Conservation (phyloP, 352 stramenopile genomes). For the Globisporangium canariense region DNA sequence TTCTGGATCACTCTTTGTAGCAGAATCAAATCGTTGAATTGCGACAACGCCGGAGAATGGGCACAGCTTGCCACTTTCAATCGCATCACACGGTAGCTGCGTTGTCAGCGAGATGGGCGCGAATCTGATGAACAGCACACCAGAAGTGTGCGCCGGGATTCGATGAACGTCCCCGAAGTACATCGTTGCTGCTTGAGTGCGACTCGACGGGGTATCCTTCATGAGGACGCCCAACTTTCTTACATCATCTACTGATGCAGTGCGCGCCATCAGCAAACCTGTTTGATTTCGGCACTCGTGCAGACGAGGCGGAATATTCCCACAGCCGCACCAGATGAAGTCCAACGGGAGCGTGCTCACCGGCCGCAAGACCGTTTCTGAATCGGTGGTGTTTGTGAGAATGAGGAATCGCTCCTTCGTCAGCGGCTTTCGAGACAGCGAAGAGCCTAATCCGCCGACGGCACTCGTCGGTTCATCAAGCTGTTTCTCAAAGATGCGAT, state of each 20-base stretch:
- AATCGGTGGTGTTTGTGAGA: slow-evolving; percentile 61
- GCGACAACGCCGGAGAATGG: slow-evolving; percentile 62
- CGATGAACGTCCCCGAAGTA: slow-evolving; percentile 50
- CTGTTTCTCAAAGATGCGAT: slow-evolving; percentile 56
- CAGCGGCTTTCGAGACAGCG: slow-evolving; percentile 13
- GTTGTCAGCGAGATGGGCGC: slow-evolving; percentile 56
- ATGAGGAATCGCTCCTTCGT: slow-evolving; percentile 25
- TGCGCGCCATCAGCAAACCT: slow-evolving; percentile 24
- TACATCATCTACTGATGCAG: slow-evolving; percentile 27
- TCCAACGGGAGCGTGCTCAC: slow-evolving; percentile 67
- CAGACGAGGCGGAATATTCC: neutral
- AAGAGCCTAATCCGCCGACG: neutral
- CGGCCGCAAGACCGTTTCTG: slow-evolving; percentile 51
- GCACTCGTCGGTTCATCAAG: slow-evolving; percentile 1
- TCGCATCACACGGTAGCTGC: slow-evolving; percentile 40
- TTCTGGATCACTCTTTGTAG: slow-evolving; percentile 1
- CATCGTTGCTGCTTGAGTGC: slow-evolving; percentile 20
- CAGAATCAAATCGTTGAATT: slow-evolving; percentile 63
- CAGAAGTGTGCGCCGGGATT: slow-evolving; percentile 46
- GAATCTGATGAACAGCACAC: slow-evolving; percentile 64
- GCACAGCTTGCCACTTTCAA: slow-evolving; percentile 62
- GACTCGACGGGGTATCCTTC: slow-evolving; percentile 4
- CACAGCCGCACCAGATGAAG: slow-evolving; percentile 48
- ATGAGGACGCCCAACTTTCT: slow-evolving; percentile 19
- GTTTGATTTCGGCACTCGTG: slow-evolving; percentile 12